Conservation (phyloP, 495 filamentous ascomycete species). For the Aspergillus campestris region DNA sequence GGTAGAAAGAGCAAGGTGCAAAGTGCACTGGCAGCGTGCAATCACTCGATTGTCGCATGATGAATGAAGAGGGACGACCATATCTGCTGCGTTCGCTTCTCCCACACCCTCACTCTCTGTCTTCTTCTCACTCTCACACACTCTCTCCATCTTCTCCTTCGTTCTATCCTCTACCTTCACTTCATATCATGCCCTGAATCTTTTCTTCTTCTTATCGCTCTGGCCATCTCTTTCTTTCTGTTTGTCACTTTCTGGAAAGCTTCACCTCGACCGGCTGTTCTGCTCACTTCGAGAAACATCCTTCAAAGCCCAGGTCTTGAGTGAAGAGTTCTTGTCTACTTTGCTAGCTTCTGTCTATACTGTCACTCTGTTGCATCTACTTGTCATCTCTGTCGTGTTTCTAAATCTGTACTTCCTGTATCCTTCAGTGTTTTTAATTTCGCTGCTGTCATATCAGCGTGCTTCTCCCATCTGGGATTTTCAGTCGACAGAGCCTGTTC, state of each 20-base stretch:
- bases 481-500: too few relatives aligned
- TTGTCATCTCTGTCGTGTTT: neutral
- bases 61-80: neutral
- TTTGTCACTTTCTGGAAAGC: neutral
- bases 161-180: neutral
- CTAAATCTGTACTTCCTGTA: neutral
- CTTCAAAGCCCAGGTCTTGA: too few relatives aligned
- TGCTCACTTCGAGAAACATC: neutral
- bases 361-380: neutral
- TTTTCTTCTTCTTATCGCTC: neutral
- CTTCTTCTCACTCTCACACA: constrained; percentile 1
- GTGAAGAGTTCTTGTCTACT: neutral
- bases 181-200: neutral
- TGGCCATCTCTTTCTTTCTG: neutral
- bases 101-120: constrained; percentile 1
- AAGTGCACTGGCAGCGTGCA: too few relatives aligned
- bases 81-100: neutral
- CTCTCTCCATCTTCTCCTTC: constrained; percentile 1
- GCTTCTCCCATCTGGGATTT: neutral
- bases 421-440: neutral
- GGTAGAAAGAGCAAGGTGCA: too few relatives aligned
- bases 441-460: neutral
- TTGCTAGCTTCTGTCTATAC: neutral
- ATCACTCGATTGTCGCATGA: too few relatives aligned
- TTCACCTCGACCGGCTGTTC: neutral